phyloP scores from a whole-genome alignment of 2,329 filamentous ascomycete genomes.

The Diaporthe sp. region DNA sequence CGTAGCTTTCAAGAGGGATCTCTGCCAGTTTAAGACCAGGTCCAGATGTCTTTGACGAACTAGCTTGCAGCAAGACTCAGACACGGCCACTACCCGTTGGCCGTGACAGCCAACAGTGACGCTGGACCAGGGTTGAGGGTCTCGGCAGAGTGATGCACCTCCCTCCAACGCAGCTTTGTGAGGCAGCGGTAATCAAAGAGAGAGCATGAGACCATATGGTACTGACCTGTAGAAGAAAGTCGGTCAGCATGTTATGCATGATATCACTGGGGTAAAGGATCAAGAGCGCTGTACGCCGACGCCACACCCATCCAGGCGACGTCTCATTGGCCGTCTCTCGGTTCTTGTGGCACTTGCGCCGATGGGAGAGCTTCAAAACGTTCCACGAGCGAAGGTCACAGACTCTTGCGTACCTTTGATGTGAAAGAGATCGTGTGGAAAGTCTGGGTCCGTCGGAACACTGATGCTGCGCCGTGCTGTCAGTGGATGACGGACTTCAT shows the following conservation, averaged over 20 bases:
- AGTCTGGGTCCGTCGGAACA: constrained; percentile 34
- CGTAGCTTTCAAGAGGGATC: constrained; percentile 32
- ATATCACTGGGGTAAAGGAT: constrained; percentile 33
- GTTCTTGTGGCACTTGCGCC: constrained; percentile 21
- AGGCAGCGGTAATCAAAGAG: constrained; percentile 38
- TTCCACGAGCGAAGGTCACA: constrained; percentile 35
- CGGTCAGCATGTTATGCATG: constrained; percentile 42
- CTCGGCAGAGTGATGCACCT: constrained; percentile 40
- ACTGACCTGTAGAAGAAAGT: constrained; percentile 41
- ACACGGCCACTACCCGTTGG: constrained; percentile 36
- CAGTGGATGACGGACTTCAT: constrained; percentile 36
- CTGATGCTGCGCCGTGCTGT: constrained; percentile 48
- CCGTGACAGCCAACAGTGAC: constrained; percentile 25
- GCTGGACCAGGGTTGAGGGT: constrained; percentile 37
- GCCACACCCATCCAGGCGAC: constrained; percentile 30
- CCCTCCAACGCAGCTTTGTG: constrained; percentile 36
- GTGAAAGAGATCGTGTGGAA: constrained; percentile 50
- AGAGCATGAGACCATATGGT: constrained; percentile 39
- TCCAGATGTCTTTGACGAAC: constrained; percentile 37
- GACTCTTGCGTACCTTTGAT: constrained; percentile 43
- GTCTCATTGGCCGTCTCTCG: constrained; percentile 34
- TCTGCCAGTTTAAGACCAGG: constrained; percentile 39
- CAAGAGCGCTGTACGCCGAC: constrained; percentile 35
- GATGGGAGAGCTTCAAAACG: constrained; percentile 27
- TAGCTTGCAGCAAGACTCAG: constrained; percentile 34